Evolutionary conservation across 148 eudicot genomes (phyloP), one percentile per base, ranked within the genome.

Genomic region (Camellia lanceoleosa): DNA sequence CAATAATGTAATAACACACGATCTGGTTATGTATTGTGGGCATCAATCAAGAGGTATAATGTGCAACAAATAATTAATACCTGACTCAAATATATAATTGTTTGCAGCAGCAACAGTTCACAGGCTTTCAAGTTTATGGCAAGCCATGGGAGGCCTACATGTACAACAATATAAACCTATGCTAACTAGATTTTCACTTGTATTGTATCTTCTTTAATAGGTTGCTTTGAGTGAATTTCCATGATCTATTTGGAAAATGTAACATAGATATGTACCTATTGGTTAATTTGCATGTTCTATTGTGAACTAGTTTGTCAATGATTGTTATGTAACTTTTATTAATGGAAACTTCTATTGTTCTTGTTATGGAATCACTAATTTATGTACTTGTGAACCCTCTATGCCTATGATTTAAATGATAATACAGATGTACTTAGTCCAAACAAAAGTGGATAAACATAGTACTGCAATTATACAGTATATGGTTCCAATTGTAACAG

Each of bases 91-190:
- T 43, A 52, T 51, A 46, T 14, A 41, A 43, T 56, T 74, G 38
- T 63, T 51, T 78, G 85, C 85, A 83, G 85, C 62, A 64, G 70
- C 80, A 74, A 79, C 85, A 74, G 8, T 42, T 58, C 71, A 42
- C 75, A n/a, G 61, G 30, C 49, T 67, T 83, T 15, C 61, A 79
- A 77, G 63, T 54, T 74, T 56, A 46, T 66, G 82, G 79, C 16
- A 83, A 79, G 42, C 47, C 59, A 46, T 82, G 81, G 84, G 84
- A 78, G 43, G 78, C 67, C 76, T 66, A 54, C 38, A 30, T 30
- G 38, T 30, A 30, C 73, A 52, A 67, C 80, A 52, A 18, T 30
- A 64, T 47, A 64, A 49, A 77, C 49, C 79, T 64, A 47, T 15
- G 42, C 14, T 63, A 64, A 12, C 13, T 52, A 13, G 41, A 43